These are phyloP conservation scores for Phytophthora capsici DNA, from an alignment of 352 stramenopile genomes.

Conservation along the genomic window DNA sequence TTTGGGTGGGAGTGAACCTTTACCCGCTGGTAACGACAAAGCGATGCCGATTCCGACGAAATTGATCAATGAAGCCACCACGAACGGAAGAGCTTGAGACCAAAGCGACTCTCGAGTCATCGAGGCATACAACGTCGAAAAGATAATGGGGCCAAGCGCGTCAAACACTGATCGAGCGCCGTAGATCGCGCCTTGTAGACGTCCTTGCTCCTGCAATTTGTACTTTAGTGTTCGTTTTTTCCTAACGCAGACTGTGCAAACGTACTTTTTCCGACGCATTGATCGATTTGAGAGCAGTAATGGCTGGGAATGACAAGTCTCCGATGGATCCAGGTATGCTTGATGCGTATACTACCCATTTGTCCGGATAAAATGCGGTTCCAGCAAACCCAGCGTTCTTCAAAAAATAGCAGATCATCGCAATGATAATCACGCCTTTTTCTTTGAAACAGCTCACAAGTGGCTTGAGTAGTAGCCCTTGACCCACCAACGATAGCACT, in stretches of 20 bases:
- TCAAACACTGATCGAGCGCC: constrained; percentile 70
- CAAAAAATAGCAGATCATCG: constrained; percentile 53
- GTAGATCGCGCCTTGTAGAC: constrained; percentile 80
- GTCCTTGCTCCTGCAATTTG: constrained; percentile 65
- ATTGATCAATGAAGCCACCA: constrained; percentile 61
- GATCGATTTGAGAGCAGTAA: constrained; percentile 41
- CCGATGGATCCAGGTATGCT: constrained; percentile 49
- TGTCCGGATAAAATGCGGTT: constrained; percentile 64
- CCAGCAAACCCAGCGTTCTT: constrained; percentile 46
- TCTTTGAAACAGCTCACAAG: constrained; percentile 73
- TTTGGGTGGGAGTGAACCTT: constrained; percentile 13
- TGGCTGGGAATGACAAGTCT: constrained; percentile 70
- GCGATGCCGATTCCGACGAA: constrained; percentile 54
- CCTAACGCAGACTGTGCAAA: background rate
- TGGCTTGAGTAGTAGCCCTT: constrained; percentile 65
- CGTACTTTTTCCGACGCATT: constrained; percentile 58
- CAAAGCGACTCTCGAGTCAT: constrained; percentile 54
- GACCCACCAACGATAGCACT: constrained; percentile 58
- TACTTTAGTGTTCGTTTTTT: background rate
- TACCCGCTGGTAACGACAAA: constrained; percentile 41
- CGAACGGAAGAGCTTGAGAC: constrained; percentile 64
- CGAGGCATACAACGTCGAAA: constrained; percentile 62
- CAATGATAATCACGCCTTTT: constrained; percentile 74
- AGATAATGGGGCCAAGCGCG: constrained; percentile 64
- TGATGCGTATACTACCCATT: constrained; percentile 64